A percentile compares a stretch with the other conserved stretches of the same genome.
Evolutionary conservation across 768 basidiomycete genomes (phyloP).

Genomic region (Trametes meyenii): DNA sequence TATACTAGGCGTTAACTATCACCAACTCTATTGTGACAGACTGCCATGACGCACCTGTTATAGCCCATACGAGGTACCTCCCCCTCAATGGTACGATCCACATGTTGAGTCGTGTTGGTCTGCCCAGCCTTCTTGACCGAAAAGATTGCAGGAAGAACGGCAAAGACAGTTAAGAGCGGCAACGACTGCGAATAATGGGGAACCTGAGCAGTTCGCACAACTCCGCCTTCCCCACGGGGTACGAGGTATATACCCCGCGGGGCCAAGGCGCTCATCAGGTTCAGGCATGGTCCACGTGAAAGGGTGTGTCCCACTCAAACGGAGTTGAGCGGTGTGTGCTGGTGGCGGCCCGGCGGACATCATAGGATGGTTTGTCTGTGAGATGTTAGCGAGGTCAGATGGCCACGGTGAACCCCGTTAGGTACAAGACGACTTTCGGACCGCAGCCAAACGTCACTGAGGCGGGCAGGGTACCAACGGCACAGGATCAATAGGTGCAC

Average conservation of each 20-base stretch:
- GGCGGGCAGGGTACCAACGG: too few species aligned
- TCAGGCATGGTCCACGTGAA: constrained; percentile 16
- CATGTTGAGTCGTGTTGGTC: constrained; percentile 28
- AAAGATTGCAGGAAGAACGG: too few species aligned
- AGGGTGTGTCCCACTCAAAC: constrained; percentile 7
- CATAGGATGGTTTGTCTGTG: neutral
- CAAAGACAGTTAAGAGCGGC: too few species aligned
- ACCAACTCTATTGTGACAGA: neutral
- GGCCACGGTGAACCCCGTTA: neutral
- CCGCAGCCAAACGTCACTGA: neutral
- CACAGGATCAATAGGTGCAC: too few species aligned
- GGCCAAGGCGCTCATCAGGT: constrained; percentile 16
- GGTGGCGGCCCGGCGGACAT: constrained; percentile 13
- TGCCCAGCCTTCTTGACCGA: neutral
- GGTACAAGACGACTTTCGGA: neutral
- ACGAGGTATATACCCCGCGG: constrained; percentile 14
- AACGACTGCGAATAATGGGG: neutral
- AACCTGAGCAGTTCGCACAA: neutral
- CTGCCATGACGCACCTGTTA: constrained; percentile 35
- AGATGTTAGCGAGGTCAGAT: constrained; percentile 10
- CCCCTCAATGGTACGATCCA: constrained; percentile 41
- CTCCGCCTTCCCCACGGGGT: neutral
- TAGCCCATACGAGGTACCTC: constrained; percentile 43
- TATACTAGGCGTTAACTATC: neutral
- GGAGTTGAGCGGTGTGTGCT: neutral